phyloP scores from a whole-genome alignment of 2,329 filamentous ascomycete species.

The Beauveria australis region DNA sequence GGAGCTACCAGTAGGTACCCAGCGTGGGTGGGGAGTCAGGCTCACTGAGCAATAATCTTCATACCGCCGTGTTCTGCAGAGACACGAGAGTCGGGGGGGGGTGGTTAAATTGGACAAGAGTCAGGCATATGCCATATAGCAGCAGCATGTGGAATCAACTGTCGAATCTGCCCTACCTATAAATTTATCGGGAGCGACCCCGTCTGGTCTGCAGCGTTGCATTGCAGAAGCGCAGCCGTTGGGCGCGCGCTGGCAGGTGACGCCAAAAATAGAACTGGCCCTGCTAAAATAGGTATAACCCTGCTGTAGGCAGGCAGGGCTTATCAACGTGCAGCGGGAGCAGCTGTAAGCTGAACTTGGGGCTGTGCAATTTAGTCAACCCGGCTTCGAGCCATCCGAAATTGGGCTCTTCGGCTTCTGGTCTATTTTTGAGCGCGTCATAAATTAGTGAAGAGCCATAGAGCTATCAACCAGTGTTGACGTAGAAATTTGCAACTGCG shows the following conservation, averaged over 20 bases:
- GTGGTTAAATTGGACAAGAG: background rate
- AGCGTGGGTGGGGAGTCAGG: background rate
- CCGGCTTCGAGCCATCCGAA: background rate
- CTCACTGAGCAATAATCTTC: background rate
- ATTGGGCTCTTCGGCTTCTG: background rate
- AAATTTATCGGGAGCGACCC: background rate
- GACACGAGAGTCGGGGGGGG: background rate
- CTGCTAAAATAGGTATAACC: background rate
- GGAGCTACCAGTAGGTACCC: background rate
- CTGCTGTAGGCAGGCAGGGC: background rate
- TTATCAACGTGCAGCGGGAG: background rate
- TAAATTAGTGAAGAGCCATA: background rate
- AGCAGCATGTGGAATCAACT: background rate
- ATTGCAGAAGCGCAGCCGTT: background rate
- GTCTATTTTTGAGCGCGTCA: too few species aligned
- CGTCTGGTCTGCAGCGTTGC: background rate
- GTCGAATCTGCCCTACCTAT: constrained; percentile 1
- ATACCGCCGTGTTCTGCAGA: background rate
- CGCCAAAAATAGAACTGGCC: background rate
- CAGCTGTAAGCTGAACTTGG: background rate
- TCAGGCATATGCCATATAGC: background rate
- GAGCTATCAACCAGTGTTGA: background rate
- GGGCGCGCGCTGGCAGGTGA: background rate
- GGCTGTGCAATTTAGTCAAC: background rate
- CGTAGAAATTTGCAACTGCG: background rate